Base-by-base conservation (phyloP, 106 monocot species). In the Dendrobium chrysotoxum region DNA sequence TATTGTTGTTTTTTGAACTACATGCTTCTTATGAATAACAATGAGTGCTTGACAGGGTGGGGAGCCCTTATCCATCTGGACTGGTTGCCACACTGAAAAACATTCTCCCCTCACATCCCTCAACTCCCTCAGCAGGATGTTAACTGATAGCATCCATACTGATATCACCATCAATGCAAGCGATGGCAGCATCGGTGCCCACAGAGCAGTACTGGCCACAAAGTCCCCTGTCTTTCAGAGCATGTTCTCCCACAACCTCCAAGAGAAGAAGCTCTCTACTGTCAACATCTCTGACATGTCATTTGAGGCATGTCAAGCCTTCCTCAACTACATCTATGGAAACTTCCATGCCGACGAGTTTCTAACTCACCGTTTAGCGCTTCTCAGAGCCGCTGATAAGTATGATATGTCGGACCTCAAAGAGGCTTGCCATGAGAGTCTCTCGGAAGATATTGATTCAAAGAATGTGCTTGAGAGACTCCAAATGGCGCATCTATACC, bases 271-370 rank as follows among this genome's bases (percentile, higher is more conserved):
- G 70, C 92, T 88, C 61, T 95, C 95, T 28, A 77, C 84, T 0
- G 87, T 99, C 5, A 78, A 95, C 71, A 95, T 99, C 73, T 80
- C 93, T 1, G 98, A 99, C 80, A 99, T 99, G 95, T 91, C 94
- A 28, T 78, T 87, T 4, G 89, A 86, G 13, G 81, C 88, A 0
- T 95, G 92, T 80, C 85, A 81, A 39, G 95, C 91, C 38, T 91
- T 99, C 83, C 88, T 99, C 81, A 83, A 87, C 86, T 95, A 88
- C 81, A 82, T 99, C 30, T 99, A 99, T 17, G 98, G 93, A 7
- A 77, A 87, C 42, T 87, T 91, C 26, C 39, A 53, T 9, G 77
- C 82, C 0, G 86, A 85, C 16, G 93, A 99, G 65, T 99, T 99
- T 88, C 64, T 87, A 15, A 64, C 65, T 16, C 90, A 99, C 65